Evolutionary conservation across 257 asterid genomes (phyloP).

Genomic region (Rubia yunnanensis): DNA sequence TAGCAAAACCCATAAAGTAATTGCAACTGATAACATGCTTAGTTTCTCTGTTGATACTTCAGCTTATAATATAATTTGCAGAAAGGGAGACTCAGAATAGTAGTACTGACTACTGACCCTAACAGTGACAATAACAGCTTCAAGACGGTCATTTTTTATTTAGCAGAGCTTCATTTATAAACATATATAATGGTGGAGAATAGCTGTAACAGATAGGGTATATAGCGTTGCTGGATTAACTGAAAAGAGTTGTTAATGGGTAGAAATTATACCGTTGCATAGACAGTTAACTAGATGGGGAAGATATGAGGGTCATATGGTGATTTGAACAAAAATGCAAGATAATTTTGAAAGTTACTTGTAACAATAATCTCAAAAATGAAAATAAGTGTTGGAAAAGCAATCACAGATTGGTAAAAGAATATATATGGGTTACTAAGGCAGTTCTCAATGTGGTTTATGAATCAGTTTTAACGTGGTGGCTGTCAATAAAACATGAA

Average conservation of each 20-base stretch:
- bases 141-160: not conserved
- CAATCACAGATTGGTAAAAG: not conserved
- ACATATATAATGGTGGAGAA: not conserved
- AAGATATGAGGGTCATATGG: not conserved
- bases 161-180: not conserved
- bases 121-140: not conserved
- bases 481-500: not conserved
- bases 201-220: not conserved
- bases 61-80: not conserved
- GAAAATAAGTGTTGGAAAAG: not conserved
- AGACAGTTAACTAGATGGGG: not conserved
- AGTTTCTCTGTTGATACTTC: not conserved
- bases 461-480: conserved; percentile 3
- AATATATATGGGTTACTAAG: not conserved
- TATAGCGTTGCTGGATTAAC: not conserved
- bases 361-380: not conserved
- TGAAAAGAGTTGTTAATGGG: not conserved
- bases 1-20: not conserved
- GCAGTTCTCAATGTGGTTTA: not conserved
- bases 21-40: not conserved
- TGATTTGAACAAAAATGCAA: not conserved
- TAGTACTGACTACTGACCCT: not conserved
- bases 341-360: not conserved
- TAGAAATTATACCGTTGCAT: not conserved
- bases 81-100: not conserved